These are phyloP conservation scores for Aspergillus pseudoglaucus DNA, from an alignment of 2,329 filamentous ascomycete genomes.

Conservation along the genomic window DNA sequence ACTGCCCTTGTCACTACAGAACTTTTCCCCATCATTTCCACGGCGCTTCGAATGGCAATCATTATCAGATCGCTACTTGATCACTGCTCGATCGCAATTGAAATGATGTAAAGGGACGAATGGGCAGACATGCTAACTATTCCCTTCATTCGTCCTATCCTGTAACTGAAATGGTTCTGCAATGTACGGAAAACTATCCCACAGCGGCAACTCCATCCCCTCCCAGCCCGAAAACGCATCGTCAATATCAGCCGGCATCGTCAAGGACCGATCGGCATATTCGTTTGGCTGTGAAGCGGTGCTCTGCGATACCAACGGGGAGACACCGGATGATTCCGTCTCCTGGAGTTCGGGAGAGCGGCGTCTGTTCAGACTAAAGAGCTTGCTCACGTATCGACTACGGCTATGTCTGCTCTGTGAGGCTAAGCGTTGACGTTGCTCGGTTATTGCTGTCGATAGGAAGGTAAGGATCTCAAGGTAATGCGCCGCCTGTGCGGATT, in stretches of 20 bases:
- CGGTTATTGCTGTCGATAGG: conserved; percentile 41
- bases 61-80: no score
- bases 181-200: conserved; percentile 32
- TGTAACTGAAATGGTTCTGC: conserved; percentile 11
- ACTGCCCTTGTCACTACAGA: no score
- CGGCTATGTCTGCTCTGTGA: conserved; percentile 22
- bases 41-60: no score
- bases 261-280: conserved; percentile 3
- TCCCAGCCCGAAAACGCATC: conserved; percentile 22
- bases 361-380: conserved; percentile 26
- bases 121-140: no score
- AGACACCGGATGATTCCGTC: conserved; percentile 2
- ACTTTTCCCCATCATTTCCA: no score
- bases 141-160: background rate
- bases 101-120: no score
- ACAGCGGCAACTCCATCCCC: conserved; percentile 28
- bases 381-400: conserved; percentile 31
- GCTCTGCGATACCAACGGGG: conserved; percentile 2
- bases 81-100: no score
- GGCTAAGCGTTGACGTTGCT: conserved; percentile 32
- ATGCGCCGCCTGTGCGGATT: conserved; percentile 52
- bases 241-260: conserved; percentile 11
- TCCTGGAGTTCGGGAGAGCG: conserved; percentile 6
- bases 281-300: conserved; percentile 1
- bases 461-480: conserved; percentile 51